Percentiles rank a stretch among this genome's conserved stretches.
These are phyloP conservation scores for Hansenula lynferdii DNA, from an alignment of 1,139 yeast genomes.

Conservation along the genomic window DNA sequence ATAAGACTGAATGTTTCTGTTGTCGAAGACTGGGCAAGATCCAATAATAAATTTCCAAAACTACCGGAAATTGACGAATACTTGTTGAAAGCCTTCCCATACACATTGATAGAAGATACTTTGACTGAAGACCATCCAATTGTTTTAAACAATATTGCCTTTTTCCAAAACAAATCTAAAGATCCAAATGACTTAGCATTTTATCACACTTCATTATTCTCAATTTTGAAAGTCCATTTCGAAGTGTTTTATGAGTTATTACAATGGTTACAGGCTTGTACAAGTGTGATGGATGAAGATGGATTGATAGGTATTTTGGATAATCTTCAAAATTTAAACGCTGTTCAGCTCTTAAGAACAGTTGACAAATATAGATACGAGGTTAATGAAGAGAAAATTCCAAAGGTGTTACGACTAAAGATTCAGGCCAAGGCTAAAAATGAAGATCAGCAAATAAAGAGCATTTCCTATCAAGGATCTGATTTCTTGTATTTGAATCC, in stretches of 20 bases:
- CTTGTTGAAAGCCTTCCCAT: slow-evolving; percentile 37
- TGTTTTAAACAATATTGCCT: slow-evolving; percentile 22
- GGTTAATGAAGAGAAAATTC: slow-evolving; percentile 63
- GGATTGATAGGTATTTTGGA: slow-evolving; percentile 52
- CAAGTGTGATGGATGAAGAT: slow-evolving; percentile 52
- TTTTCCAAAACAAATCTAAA: slow-evolving; percentile 9
- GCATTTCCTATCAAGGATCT: slow-evolving; percentile 5
- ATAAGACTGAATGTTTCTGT: slow-evolving; percentile 80
- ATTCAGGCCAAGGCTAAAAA: slow-evolving; percentile 24
- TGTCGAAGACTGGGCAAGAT: slow-evolving; percentile 89
- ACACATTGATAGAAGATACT: slow-evolving; percentile 31
- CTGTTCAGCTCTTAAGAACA: slow-evolving; percentile 65
- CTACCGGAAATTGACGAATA: slow-evolving; percentile 36
- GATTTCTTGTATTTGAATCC: slow-evolving; percentile 17
- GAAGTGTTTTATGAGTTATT: slow-evolving; percentile 73
- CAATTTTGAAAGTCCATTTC: slow-evolving; percentile 59
- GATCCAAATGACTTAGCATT: slow-evolving; percentile 17
- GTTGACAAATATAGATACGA: slow-evolving; percentile 81
- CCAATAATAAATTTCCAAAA: slow-evolving; percentile 61
- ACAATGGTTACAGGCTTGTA: slow-evolving; percentile 88
- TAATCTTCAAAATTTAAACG: slow-evolving; percentile 57
- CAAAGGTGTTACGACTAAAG: slow-evolving; percentile 37
- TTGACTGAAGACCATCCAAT: slow-evolving; percentile 4
- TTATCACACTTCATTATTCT: slow-evolving; percentile 15
- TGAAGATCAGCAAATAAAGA: slow-evolving; percentile 28